Conservation (phyloP, 23 red algal genomes). For the Cyanidium caldarium region DNA sequence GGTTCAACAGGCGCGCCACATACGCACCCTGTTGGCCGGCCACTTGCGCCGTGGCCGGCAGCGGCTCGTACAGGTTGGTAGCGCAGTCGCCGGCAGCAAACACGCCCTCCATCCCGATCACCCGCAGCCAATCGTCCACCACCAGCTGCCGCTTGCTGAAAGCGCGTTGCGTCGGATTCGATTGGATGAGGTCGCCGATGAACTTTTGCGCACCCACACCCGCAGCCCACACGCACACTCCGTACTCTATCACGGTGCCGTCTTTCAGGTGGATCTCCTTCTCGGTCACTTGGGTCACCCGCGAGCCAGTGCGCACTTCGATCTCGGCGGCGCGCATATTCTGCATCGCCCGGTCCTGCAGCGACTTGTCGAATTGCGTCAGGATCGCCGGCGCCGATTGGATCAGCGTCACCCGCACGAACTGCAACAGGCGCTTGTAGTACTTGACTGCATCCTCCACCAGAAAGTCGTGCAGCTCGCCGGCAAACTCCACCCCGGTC, state of each 20-base stretch:
- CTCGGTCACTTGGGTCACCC: slow-evolving; percentile 29
- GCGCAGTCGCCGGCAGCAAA: slow-evolving; percentile 84
- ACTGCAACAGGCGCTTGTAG: slow-evolving; percentile 28
- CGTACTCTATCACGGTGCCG: slow-evolving; percentile 40
- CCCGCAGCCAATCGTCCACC: slow-evolving; percentile 67
- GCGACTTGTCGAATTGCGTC: slow-evolving; percentile 67
- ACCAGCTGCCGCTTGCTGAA: slow-evolving; percentile 24
- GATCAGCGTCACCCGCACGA: slow-evolving; percentile 46
- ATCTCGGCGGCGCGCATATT: slow-evolving; percentile 39
- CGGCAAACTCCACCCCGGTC: slow-evolving; percentile 76
- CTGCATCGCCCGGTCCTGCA: slow-evolving; percentile 50
- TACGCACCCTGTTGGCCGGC: slow-evolving; percentile 91
- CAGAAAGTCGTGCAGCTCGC: slow-evolving; percentile 77
- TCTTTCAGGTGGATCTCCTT: slow-evolving; percentile 22
- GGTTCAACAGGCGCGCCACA: slow-evolving; percentile 23
- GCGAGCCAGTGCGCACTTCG: slow-evolving; percentile 32
- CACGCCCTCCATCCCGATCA: slow-evolving; percentile 42
- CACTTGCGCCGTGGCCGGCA: slow-evolving; percentile 87
- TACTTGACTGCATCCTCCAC: slow-evolving; percentile 46
- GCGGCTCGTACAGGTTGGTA: slow-evolving; percentile 29
- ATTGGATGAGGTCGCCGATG: slow-evolving; percentile 20
- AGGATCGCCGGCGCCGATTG: slow-evolving; percentile 47
- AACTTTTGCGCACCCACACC: slow-evolving; percentile 56
- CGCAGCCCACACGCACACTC: slow-evolving; percentile 78
- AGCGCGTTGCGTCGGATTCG: slow-evolving; percentile 1